These are phyloP conservation scores for Clarireedia hainanense DNA, from an alignment of 2,329 filamentous ascomycete genomes.

Conservation along the genomic window DNA sequence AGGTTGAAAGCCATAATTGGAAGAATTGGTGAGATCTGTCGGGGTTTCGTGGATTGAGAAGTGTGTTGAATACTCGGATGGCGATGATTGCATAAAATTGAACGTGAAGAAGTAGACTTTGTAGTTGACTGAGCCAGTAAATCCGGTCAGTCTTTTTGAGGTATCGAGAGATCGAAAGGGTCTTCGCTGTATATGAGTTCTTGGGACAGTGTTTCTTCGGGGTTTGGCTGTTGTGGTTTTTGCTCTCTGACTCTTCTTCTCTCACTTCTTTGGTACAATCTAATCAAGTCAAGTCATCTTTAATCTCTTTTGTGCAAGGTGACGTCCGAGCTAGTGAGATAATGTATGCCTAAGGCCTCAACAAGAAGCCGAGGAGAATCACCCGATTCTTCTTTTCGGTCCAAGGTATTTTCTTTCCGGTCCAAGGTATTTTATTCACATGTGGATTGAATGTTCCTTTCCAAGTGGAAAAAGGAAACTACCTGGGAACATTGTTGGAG, in stretches of 20 bases:
- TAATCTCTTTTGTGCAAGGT: neutral
- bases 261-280: neutral
- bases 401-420: too few species aligned
- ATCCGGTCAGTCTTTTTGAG: conserved; percentile 27
- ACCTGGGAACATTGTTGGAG: too few species aligned
- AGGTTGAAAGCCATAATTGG: conserved; percentile 51
- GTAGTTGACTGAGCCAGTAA: conserved; percentile 29
- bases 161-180: neutral
- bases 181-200: neutral
- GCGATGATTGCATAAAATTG: conserved; percentile 60
- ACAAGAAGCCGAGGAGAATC: neutral
- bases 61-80: conserved; percentile 38
- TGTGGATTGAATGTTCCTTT: too few species aligned
- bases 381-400: too few species aligned
- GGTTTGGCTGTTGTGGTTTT: neutral
- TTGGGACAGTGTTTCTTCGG: neutral
- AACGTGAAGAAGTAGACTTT: conserved; percentile 23
- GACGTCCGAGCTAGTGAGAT: neutral
- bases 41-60: conserved; percentile 33
- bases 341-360: neutral
- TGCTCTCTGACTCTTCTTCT: neutral
- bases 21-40: conserved; percentile 28
- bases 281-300: neutral
- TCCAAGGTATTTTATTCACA: too few species aligned
- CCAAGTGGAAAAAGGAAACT: too few species aligned